Evolutionary conservation across 352 stramenopile genomes (phyloP), one percentile per base, ranked within the genome.

Genomic region (Achlya hypogyna): DNA sequence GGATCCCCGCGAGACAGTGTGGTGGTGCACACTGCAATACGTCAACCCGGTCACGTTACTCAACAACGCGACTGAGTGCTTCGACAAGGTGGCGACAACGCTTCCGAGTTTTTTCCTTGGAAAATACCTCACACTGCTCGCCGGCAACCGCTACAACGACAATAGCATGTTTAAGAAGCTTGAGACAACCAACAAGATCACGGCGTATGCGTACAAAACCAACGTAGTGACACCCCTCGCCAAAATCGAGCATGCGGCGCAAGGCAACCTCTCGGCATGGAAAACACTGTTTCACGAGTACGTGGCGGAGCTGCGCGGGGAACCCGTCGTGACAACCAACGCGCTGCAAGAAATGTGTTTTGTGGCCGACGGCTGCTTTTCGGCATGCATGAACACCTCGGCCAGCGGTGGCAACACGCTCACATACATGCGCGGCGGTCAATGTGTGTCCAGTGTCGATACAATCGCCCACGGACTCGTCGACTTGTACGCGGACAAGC

Each of bases 271-370:
- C 25, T 38, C 25, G 2, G 25, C 31, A 20, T 56, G 49, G 49
- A 12, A 38, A 16, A 10, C 49, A 20, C 31, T 56, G 2, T 56
- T 38, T 56, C 25, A 56, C 16, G 18, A 10, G 2, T 20, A 27
- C 31, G 31, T 56, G 12, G 49, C 49, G 10, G n/a, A 31, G 12
- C 12, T 10, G 12, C 14, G 12, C 10, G 10, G n/a, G 25, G 25
- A 12, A 12, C 49, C 49, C 1, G 12, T 10, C 12, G n/a, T 20
- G 6, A 56, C 25, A 10, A 22, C 49, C 3, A 56, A 56, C 25
- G 49, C 49, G 31, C 31, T 56, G 10, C 12, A 56, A 10, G 49
- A 56, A 56, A 56, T 56, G 49, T 56, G 49, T 56, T 56, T 56
- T 12, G 49, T 56, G 2, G 49, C 12, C 31, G 49, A 56, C 31